These are phyloP conservation scores for Rhytidiadelphus loreus DNA, from an alignment of 225 moss, liverwort and hornwort genomes.

Conservation along the genomic window DNA sequence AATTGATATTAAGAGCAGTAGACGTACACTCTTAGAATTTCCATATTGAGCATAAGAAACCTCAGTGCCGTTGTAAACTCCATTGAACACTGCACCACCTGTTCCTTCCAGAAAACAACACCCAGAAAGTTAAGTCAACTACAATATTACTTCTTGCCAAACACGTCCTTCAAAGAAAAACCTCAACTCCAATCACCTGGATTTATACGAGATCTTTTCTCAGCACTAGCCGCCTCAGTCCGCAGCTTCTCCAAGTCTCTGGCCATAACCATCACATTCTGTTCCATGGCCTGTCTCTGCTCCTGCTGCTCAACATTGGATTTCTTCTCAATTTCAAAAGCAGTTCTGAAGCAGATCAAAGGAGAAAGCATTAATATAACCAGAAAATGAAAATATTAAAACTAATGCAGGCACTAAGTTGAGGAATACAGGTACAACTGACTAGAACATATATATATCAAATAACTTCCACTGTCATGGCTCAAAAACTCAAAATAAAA, in stretches of 20 bases:
- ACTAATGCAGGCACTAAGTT: neutral
- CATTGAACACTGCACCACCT: slow-evolving; percentile 40
- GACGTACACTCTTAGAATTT: slow-evolving; percentile 4
- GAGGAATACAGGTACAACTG: neutral
- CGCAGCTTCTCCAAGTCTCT: slow-evolving; percentile 73
- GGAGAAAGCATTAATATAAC: neutral
- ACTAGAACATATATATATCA: neutral
- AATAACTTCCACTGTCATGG: neutral
- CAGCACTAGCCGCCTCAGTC: slow-evolving; percentile 49
- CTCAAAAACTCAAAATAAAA: neutral
- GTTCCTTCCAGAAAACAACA: neutral
- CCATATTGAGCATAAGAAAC: slow-evolving; percentile 28
- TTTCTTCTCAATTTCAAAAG: slow-evolving; percentile 71
- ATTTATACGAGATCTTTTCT: slow-evolving; percentile 51
- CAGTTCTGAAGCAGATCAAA: slow-evolving; percentile 26
- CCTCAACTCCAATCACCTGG: slow-evolving; percentile 9
- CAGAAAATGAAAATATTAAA: neutral
- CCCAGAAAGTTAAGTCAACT: neutral
- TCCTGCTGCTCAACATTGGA: slow-evolving; percentile 65
- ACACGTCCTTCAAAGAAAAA: neutral
- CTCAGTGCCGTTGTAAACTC: slow-evolving; percentile 31
- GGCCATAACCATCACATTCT: slow-evolving; percentile 67
- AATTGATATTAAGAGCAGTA: neutral
- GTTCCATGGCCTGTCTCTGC: slow-evolving; percentile 69
- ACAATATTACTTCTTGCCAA: neutral